Percentiles rank a stretch among this genome's conserved stretches.
These are phyloP conservation scores for Leptodontidium sp. DNA, from an alignment of 2,329 filamentous ascomycete species.

Conservation along the genomic window DNA sequence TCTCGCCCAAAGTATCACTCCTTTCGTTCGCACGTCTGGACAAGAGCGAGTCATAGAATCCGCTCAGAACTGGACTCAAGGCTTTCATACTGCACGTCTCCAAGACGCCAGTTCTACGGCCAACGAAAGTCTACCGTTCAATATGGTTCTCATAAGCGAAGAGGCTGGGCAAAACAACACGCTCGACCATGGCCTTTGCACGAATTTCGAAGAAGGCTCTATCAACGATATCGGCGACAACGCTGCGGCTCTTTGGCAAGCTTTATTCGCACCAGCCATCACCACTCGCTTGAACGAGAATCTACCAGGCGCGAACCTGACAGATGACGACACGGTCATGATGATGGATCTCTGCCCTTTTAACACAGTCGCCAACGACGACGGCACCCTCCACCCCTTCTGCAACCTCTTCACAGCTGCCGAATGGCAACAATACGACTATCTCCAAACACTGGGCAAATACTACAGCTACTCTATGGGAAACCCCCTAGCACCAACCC, in stretches of 20 bases:
- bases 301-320: conserved; percentile 73
- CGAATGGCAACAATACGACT: conserved; percentile 84
- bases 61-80: conserved; percentile 77
- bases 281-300: conserved; percentile 72
- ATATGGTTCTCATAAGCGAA: conserved; percentile 76
- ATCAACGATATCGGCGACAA: conserved; percentile 56
- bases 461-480: conserved; percentile 84
- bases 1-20: conserved; percentile 64
- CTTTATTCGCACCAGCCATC: conserved; percentile 72
- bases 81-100: conserved; percentile 65
- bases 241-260: conserved; percentile 65
- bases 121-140: conserved; percentile 56
- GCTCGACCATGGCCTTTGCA: conserved; percentile 77
- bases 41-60: conserved; percentile 78
- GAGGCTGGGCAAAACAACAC: conserved; percentile 77
- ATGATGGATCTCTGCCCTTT: conserved; percentile 93
- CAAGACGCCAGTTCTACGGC: conserved; percentile 50
- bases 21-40: conserved; percentile 77
- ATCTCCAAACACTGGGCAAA: conserved; percentile 81
- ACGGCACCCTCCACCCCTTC: conserved; percentile 70
- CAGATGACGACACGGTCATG: conserved; percentile 66
- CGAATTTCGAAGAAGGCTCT: conserved; percentile 70
- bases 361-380: conserved; percentile 72
- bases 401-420: conserved; percentile 75
- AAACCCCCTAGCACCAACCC: conserved; percentile 80